phyloP scores from a whole-genome alignment of 2,329 filamentous ascomycete species.

The Drechslerella stenobrocha region DNA sequence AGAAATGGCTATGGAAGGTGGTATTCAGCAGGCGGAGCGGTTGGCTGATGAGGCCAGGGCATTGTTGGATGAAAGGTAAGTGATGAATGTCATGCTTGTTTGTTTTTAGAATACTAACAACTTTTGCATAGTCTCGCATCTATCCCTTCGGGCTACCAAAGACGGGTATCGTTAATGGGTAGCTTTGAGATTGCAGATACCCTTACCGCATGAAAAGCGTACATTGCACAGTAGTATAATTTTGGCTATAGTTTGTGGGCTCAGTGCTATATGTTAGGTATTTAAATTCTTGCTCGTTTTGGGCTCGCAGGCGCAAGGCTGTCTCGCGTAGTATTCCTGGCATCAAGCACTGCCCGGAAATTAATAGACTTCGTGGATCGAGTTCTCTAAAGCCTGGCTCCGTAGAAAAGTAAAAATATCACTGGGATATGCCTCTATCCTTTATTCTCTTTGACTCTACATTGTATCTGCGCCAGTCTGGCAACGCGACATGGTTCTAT shows the following conservation, averaged over 20 bases:
- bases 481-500: no score
- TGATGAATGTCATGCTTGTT: not conserved
- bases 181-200: slow-evolving; percentile 44
- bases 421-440: no score
- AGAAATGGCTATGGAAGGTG: slow-evolving; percentile 27
- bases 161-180: slow-evolving; percentile 39
- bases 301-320: not conserved
- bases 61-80: slow-evolving; percentile 36
- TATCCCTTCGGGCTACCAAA: slow-evolving; percentile 33
- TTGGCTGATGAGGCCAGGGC: slow-evolving; percentile 26
- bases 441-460: no score
- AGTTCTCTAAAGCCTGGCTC: no score
- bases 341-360: no score
- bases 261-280: no score
- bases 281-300: not conserved
- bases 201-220: slow-evolving; percentile 14
- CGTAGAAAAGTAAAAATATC: no score
- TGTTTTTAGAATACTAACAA: slow-evolving; percentile 1
- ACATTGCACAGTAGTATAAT: not conserved
- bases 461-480: no score
- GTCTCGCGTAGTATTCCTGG: no score
- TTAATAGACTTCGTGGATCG: no score
- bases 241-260: not conserved
- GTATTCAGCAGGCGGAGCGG: slow-evolving; percentile 27
- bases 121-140: slow-evolving; percentile 20